Evolutionary conservation across 441 rosid genomes (phyloP), one percentile per base, ranked within the genome.

Genomic region (Gossypium trilobum): DNA sequence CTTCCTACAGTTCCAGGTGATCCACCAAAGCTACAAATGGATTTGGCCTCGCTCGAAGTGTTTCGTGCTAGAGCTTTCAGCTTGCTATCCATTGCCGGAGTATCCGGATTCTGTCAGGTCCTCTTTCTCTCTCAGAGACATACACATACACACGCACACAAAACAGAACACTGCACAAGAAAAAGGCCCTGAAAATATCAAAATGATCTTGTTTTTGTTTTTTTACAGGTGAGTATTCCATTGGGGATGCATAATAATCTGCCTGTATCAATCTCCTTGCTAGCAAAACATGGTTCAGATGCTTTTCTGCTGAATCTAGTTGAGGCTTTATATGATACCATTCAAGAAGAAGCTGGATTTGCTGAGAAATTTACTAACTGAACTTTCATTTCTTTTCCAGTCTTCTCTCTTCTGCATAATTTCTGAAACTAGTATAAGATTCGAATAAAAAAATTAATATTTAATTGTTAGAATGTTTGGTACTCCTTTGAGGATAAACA

Each of bases 51-150:
- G 22, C 81, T 89, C 19, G 94, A 90, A 79, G 68, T 76, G 2
- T 82, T 85, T 73, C 78, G 86, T 14, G 86, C 79, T 29, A 82
- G 85, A 84, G 90, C 97, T 58, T 92, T 89, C 33, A 82, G 91
- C 82, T 66, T 66, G 42, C 85, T 88, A 39, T 87, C 95, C 2
- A 77, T 91, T 29, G 87, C 91, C 6, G 95, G 93, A 23, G 86
- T 90, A 60, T 91, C 98, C 14, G 96, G 98, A 78, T 87, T 86
- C 78, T 94, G 97, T 75, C 98, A 90, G 97, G 97, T 85, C 13
- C 60, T 58, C 4, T 71, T 64, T 57, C 48, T 42, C 22, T 48
- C 63, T 46, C 67, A 50, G 8, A 54, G 31, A 9, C 23, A 4
- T 42, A 7, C 11, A 31, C 36, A 31, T 31, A 31, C 7, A 31